Evolutionary conservation across 2,329 filamentous ascomycete species (phyloP), one percentile per base, ranked within the genome.

Genomic region (Davidsoniella eucalypti): DNA sequence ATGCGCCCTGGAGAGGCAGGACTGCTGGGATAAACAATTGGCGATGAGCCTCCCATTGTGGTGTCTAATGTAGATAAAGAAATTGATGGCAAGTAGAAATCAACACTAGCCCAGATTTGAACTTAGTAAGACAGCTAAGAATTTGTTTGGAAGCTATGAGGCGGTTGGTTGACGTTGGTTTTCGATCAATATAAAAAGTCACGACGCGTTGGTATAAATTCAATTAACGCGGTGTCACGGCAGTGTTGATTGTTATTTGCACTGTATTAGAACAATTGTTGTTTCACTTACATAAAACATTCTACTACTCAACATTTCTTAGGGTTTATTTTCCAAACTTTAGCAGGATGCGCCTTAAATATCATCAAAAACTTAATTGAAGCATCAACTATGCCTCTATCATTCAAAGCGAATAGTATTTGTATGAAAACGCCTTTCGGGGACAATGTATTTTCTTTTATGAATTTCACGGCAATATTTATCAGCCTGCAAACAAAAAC

Each of bases 21-120:
- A 41, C 52, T 55, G 43, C 51, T 52, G n/a, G 54, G 53, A 43
- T 51, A 55, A 14, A 52, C 23, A 23, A 55, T 51, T 6, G 54
- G 53, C 7, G 55, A 56, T 3, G 53, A 55, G 17, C 47, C 43
- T 17, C 37, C 23, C 49, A 52, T 48, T 47, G 37, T 47, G 17
- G 40, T 36, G 29, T 38, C 26, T 21, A 6, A 18, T 18, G 16
- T 23, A 10, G 17, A 26, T 21, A 21, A 17, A n/a, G 18, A 21
- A 17, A 12, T 47, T 23, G 36, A 41, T 12, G 14, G 17, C 14
- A 43, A 49, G 4, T 42, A 2, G 23, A 2, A 17, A 39, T 25
- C 12, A 39, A 9, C 10, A 4, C n/a, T 29, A 4, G 45, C n/a
- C 8, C 10, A 40, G 18, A 17, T 23, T 23, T 21, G 2, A 43